Conservation (phyloP, 495 filamentous ascomycete species). For the Aspergillus olivimuriae region DNA sequence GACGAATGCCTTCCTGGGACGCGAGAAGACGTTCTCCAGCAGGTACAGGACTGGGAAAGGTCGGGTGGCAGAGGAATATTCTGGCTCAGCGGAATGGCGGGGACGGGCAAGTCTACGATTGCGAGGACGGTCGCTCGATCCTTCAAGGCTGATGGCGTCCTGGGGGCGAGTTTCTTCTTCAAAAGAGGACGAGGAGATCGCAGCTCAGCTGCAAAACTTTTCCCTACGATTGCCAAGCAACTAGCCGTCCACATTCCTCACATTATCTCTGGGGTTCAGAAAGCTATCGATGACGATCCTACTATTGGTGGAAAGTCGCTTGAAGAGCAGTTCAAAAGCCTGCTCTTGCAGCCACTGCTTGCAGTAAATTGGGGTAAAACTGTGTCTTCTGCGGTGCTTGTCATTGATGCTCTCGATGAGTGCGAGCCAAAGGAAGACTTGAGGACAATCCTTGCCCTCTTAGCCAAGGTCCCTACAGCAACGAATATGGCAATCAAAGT, state of each 20-base stretch:
- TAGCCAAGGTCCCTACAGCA: constrained; percentile 23
- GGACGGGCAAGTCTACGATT: constrained; percentile 42
- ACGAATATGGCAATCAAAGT: constrained; percentile 6
- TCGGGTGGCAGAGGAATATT: constrained; percentile 24
- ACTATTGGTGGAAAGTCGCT: constrained; percentile 25
- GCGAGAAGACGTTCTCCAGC: constrained; percentile 22
- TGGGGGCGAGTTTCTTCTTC: constrained; percentile 46
- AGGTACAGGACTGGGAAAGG: constrained; percentile 26
- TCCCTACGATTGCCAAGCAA: constrained; percentile 39
- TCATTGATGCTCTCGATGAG: constrained; percentile 48
- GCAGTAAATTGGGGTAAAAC: background rate
- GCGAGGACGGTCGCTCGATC: constrained; percentile 22
- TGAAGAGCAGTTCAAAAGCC: constrained; percentile 40
- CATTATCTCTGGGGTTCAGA: constrained; percentile 21
- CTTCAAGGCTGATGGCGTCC: constrained; percentile 4
- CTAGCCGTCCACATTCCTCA: constrained; percentile 20
- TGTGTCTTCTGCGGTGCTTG: constrained; percentile 17
- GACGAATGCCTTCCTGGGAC: constrained; percentile 27
- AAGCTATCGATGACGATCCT: constrained; percentile 26
- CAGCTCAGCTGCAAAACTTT: constrained; percentile 27
- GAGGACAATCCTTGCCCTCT: constrained; percentile 28
- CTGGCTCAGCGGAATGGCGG: constrained; percentile 39
- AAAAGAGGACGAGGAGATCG: constrained; percentile 38
- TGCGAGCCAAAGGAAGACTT: constrained; percentile 36
- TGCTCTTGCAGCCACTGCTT: constrained; percentile 36